A percentile compares a stretch with the other conserved stretches of the same genome.
These are phyloP conservation scores for Aspergillus hortae DNA, from an alignment of 2,329 filamentous ascomycete species.

Conservation along the genomic window DNA sequence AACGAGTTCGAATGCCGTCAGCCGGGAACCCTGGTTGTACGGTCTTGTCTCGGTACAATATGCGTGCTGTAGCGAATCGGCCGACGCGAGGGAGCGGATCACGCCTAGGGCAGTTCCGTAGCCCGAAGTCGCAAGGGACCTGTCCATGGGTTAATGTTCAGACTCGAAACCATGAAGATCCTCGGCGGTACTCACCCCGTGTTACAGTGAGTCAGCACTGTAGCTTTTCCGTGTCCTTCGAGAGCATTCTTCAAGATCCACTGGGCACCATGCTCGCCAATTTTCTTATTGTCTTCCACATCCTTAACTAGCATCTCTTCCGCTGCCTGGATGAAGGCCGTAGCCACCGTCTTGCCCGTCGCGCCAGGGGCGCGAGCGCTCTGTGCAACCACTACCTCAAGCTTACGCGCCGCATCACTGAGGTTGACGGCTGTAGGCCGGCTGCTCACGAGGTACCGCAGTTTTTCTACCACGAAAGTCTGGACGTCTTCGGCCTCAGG, in stretches of 20 bases:
- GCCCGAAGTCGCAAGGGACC: conserved; percentile 91
- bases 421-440: conserved; percentile 94
- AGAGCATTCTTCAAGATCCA: conserved; percentile 68
- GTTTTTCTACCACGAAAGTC: conserved; percentile 67
- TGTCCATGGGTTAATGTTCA: conserved; percentile 27
- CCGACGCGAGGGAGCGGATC: conserved; percentile 73
- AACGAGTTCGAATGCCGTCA: conserved; percentile 95
- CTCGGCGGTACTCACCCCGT: conserved; percentile 63
- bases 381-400: conserved; percentile 62
- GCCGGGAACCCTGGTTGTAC: conserved; percentile 93
- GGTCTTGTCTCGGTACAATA: conserved; percentile 97
- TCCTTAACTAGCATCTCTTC: conserved; percentile 86
- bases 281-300: conserved; percentile 78
- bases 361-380: conserved; percentile 32
- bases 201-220: conserved; percentile 97
- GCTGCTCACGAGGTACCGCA: conserved; percentile 84
- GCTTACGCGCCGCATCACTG: conserved; percentile 78
- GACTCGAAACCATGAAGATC: neutral
- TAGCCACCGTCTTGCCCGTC: conserved; percentile 51
- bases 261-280: conserved; percentile 76
- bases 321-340: conserved; percentile 72
- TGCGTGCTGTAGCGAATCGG: conserved; percentile 68
- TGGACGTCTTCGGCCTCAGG: conserved; percentile 58
- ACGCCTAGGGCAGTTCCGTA: conserved; percentile 95
- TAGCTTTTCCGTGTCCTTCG: conserved; percentile 55